phyloP scores from a whole-genome alignment of 305 asterid species.

The Fraxinus nigra region DNA sequence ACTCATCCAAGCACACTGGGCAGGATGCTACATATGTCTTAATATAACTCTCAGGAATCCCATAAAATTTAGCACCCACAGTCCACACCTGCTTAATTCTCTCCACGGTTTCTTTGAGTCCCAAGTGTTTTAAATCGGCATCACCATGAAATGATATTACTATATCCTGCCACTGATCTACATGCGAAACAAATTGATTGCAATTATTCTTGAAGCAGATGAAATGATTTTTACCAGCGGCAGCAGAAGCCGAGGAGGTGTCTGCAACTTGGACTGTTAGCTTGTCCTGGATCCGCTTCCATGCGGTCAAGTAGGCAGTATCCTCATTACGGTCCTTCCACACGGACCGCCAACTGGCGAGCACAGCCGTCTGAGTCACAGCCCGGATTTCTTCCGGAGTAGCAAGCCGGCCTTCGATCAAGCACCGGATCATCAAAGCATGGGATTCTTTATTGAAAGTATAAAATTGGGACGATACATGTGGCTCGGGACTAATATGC shows the following conservation, averaged over 20 bases:
- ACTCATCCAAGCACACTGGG: conserved; percentile 73
- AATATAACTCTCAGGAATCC: conserved; percentile 91
- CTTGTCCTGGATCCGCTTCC: conserved; percentile 98
- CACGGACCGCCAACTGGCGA: conserved; percentile 86
- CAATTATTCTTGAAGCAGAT: conserved; percentile 87
- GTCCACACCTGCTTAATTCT: conserved; percentile 92
- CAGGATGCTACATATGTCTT: conserved; percentile 72
- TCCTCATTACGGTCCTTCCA: conserved; percentile 98
- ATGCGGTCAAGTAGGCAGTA: conserved; percentile 84
- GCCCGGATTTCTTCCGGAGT: conserved; percentile 84
- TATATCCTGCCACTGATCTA: conserved; percentile 95
- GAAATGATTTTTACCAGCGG: conserved; percentile 46
- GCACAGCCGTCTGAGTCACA: conserved; percentile 67
- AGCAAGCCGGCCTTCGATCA: conserved; percentile 64
- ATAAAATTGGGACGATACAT: conserved; percentile 86
- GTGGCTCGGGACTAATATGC: conserved; percentile 65
- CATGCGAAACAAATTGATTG: conserved; percentile 74
- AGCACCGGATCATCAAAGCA: conserved; percentile 65
- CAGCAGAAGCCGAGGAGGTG: conserved; percentile 10
- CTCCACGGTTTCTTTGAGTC: conserved; percentile 77
- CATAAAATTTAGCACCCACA: conserved; percentile 91
- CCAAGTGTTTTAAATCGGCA: conserved; percentile 74
- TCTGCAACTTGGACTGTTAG: conserved; percentile 49
- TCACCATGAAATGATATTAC: conserved; percentile 79
- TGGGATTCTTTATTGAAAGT: conserved; percentile 84